Evolutionary conservation across 768 basidiomycete species (phyloP).

Genomic region (Glaciozyma antarctica): DNA sequence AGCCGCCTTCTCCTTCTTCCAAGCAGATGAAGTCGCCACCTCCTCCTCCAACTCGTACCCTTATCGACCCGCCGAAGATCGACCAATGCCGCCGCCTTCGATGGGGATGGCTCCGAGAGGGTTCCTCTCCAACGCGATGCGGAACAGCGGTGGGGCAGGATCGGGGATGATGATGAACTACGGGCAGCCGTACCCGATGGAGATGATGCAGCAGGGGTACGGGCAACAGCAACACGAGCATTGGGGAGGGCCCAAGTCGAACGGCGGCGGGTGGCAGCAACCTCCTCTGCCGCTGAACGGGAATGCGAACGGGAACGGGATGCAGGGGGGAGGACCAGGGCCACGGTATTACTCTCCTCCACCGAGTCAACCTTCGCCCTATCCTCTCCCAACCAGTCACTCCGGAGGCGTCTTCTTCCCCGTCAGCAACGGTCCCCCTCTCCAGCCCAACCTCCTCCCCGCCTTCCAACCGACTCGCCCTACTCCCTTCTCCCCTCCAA

Average conservation of each 20-base stretch:
- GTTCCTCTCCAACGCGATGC: too few relatives aligned
- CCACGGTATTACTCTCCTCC: constrained; percentile 1
- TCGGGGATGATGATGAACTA: too few relatives aligned
- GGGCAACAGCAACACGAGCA: not conserved
- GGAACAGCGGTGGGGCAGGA: too few relatives aligned
- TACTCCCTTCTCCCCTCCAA: not conserved
- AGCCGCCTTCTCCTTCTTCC: not conserved
- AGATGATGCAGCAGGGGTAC: not conserved
- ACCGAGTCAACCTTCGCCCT: not conserved
- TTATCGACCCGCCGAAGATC: not conserved
- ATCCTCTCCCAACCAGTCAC: not conserved
- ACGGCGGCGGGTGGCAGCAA: too few relatives aligned
- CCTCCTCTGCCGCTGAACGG: not conserved
- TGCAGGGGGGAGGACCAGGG: not conserved
- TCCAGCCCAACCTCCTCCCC: not conserved
- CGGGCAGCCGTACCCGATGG: not conserved
- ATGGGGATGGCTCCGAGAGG: too few relatives aligned
- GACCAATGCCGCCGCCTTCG: not conserved
- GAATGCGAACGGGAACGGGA: not conserved
- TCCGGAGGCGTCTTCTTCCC: not conserved
- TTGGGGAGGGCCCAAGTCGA: not conserved
- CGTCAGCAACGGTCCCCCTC: not conserved
- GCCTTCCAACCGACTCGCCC: not conserved
- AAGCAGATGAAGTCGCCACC: not conserved
- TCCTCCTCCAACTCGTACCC: not conserved